Conservation (phyloP, 208 protist genomes). For the Trypanosoma scelopori region DNA sequence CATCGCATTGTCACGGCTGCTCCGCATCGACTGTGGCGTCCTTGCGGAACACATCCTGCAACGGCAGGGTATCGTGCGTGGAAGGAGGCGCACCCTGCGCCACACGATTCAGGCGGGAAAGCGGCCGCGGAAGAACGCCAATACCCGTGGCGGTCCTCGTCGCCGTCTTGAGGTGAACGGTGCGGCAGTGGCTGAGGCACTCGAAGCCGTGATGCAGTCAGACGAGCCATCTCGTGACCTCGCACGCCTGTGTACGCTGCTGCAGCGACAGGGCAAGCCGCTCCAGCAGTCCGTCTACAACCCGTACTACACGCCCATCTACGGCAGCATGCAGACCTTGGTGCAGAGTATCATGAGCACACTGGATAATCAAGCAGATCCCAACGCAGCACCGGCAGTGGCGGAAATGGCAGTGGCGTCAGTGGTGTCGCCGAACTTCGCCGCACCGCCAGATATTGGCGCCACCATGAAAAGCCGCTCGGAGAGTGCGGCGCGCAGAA, state of each 20-base stretch:
- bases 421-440: conserved; percentile 23
- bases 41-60: conserved; percentile 59
- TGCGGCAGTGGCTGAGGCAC: conserved; percentile 20
- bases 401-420: conserved; percentile 1
- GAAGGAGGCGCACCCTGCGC: conserved; percentile 1
- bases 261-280: conserved; percentile 11
- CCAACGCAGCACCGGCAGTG: neutral
- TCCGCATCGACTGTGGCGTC: conserved; percentile 35
- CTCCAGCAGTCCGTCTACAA: conserved; percentile 3
- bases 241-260: neutral
- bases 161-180: conserved; percentile 21
- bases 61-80: conserved; percentile 22
- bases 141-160: neutral
- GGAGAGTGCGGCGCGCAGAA: neutral
- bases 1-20: conserved; percentile 38
- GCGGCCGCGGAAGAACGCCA: neutral
- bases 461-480: too few species aligned
- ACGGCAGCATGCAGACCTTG: conserved; percentile 15
- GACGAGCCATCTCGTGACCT: conserved; percentile 4
- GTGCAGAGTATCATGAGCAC: conserved; percentile 8
- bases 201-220: conserved; percentile 19
- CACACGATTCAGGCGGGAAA: conserved; percentile 2
- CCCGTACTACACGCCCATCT: conserved; percentile 10
- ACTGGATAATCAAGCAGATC: neutral
- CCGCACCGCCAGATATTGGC: neutral